Conservation (phyloP, 805 yeast genomes). For the Starmerella floricola region DNA sequence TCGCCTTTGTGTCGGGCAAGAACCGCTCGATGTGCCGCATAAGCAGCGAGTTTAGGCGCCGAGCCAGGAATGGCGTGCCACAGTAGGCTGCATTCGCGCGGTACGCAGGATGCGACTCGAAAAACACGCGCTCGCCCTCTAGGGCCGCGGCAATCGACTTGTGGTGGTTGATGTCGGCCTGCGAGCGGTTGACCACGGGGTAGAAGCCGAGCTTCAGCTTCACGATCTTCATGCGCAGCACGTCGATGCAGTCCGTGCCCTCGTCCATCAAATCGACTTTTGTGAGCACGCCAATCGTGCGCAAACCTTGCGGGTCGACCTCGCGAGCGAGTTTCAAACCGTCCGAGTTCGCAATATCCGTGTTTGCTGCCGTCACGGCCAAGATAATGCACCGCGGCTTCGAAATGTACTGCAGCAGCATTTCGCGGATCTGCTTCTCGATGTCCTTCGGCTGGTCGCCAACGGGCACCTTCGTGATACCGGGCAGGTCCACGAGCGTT, state of each 20-base stretch:
- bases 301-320: slow-evolving; percentile 90
- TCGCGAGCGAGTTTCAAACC: slow-evolving; percentile 93
- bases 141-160: slow-evolving; percentile 84
- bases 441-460: slow-evolving; percentile 98
- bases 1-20: slow-evolving; percentile 83
- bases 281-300: slow-evolving; percentile 94
- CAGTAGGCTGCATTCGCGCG: slow-evolving; percentile 89
- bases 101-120: slow-evolving; percentile 83
- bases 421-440: slow-evolving; percentile 84
- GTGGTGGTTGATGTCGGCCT: slow-evolving; percentile 80
- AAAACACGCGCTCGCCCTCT: slow-evolving; percentile 63
- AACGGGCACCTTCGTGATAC: slow-evolving; percentile 94
- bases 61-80: slow-evolving; percentile 96
- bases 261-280: slow-evolving; percentile 95
- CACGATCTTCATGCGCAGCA: slow-evolving; percentile 87
- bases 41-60: slow-evolving; percentile 75
- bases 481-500: slow-evolving; percentile 93
- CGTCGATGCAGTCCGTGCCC: slow-evolving; percentile 94
- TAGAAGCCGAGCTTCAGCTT: slow-evolving; percentile 92
- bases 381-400: slow-evolving; percentile 91
- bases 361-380: slow-evolving; percentile 92
- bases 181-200: slow-evolving; percentile 95
- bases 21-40: slow-evolving; percentile 81
- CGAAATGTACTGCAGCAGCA: slow-evolving; percentile 84
- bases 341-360: slow-evolving; percentile 93